Evolutionary conservation across 192 early-diverging fungal species (phyloP).

Genomic region (Chytriomyces confervae): DNA sequence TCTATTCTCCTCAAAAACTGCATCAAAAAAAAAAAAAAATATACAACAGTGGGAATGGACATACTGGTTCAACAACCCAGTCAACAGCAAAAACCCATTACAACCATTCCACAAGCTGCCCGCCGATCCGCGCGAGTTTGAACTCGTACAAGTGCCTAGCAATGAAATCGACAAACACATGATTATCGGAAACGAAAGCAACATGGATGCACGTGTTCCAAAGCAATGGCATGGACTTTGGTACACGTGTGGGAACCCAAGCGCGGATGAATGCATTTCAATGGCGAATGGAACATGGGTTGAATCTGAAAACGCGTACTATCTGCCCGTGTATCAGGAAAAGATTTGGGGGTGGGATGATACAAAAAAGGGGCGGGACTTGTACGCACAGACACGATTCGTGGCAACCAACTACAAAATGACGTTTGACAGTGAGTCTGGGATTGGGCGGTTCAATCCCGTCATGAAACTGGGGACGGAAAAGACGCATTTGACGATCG

Average conservation of each 20-base stretch:
- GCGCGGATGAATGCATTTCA: constrained; percentile 6
- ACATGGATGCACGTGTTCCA: background rate
- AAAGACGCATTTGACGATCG: background rate
- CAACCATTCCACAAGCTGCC: constrained; percentile 32
- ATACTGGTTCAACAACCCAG: constrained; percentile 65
- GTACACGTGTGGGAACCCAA: constrained; percentile 20
- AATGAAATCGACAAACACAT: background rate
- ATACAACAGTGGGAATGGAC: too few species aligned
- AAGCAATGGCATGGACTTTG: constrained; percentile 2
- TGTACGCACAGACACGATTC: background rate
- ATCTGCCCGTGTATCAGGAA: background rate
- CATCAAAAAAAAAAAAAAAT: too few species aligned
- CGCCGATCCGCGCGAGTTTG: constrained; percentile 2
- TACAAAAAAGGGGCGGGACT: background rate
- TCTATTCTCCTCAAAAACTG: background rate
- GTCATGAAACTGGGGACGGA: background rate
- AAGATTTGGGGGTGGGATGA: constrained; percentile 13
- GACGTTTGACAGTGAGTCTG: background rate
- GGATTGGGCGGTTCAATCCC: background rate
- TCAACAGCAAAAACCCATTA: constrained; percentile 67
- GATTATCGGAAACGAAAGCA: constrained; percentile 7
- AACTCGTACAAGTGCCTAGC: background rate
- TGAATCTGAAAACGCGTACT: background rate
- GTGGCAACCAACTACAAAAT: background rate
- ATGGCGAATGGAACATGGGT: background rate